Conservation (phyloP, 2,329 filamentous ascomycete genomes). For the Canariomyces notabilis region DNA sequence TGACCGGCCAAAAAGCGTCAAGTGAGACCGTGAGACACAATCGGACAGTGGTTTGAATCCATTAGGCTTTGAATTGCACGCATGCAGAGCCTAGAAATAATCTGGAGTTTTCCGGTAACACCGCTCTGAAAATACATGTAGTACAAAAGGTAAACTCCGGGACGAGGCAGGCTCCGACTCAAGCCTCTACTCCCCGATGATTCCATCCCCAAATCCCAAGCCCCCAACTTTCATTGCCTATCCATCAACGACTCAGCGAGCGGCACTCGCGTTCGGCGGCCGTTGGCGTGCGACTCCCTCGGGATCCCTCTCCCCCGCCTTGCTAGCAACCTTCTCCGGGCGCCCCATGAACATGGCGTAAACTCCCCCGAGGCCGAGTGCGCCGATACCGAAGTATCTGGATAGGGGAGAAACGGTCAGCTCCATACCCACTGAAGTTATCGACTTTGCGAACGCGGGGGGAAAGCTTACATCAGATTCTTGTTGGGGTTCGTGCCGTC, state of each 20-base stretch:
- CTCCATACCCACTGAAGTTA: not conserved
- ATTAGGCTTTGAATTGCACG: too few species aligned
- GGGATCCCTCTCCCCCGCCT: not conserved
- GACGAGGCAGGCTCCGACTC: too few species aligned
- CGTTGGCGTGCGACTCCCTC: not conserved
- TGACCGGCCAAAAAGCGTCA: too few species aligned
- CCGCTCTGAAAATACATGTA: too few species aligned
- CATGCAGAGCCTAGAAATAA: too few species aligned
- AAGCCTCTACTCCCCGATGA: too few species aligned
- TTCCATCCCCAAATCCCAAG: too few species aligned
- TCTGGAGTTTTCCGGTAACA: too few species aligned
- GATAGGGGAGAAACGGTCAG: not conserved
- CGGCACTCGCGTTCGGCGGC: not conserved
- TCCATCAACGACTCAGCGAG: not conserved
- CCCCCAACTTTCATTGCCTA: too few species aligned
- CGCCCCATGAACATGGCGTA: slow-evolving; percentile 7
- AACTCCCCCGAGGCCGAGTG: slow-evolving; percentile 4
- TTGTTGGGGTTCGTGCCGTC: slow-evolving; percentile 21
- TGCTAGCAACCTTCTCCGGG: slow-evolving; percentile 1
- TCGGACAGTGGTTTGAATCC: too few species aligned
- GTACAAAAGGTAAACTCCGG: too few species aligned
- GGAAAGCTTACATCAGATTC: slow-evolving; percentile 16
- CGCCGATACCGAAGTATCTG: slow-evolving; percentile 8
- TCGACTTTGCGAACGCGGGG: not conserved
- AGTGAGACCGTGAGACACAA: too few species aligned